A percentile compares a stretch with the other conserved stretches of the same genome.
These are phyloP conservation scores for Cryptomeria japonica DNA, from an alignment of 75 land plant genomes.

Conservation along the genomic window DNA sequence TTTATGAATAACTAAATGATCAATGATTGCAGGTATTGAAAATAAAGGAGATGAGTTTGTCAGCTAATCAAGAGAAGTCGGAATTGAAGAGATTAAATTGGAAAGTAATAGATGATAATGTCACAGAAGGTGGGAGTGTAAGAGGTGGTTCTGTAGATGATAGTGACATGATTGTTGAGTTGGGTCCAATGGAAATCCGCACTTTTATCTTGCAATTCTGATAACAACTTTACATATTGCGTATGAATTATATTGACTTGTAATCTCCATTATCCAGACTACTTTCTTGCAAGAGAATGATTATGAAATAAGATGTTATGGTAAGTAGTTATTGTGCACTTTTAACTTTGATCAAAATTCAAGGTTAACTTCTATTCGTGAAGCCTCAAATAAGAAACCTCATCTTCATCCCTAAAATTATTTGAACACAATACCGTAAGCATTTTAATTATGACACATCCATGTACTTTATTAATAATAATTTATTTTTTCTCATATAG, in stretches of 20 bases:
- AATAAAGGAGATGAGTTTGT: slow-evolving; percentile 59
- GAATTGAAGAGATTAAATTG: slow-evolving; percentile 77
- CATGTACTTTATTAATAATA: no score
- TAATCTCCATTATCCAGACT: background rate
- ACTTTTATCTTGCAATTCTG: slow-evolving; percentile 55
- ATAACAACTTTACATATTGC: background rate
- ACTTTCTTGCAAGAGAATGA: background rate
- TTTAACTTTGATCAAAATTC: background rate
- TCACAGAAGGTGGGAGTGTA: background rate
- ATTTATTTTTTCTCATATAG: no score
- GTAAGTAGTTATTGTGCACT: background rate
- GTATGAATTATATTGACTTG: background rate
- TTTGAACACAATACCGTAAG: no score
- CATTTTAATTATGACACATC: no score
- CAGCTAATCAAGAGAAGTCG: slow-evolving; percentile 82
- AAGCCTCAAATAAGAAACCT: no score
- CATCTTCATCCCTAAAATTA: no score
- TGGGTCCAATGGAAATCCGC: slow-evolving; percentile 93
- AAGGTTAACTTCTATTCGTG: no score
- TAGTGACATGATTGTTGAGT: slow-evolving; percentile 59
- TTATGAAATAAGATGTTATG: background rate
- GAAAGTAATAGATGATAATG: slow-evolving; percentile 54
- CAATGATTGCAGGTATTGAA: slow-evolving; percentile 47
- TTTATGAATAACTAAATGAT: background rate
- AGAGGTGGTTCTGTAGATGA: slow-evolving; percentile 67